These are phyloP conservation scores for Cladophialophora immunda DNA, from an alignment of 2,329 filamentous ascomycete species.

Conservation along the genomic window DNA sequence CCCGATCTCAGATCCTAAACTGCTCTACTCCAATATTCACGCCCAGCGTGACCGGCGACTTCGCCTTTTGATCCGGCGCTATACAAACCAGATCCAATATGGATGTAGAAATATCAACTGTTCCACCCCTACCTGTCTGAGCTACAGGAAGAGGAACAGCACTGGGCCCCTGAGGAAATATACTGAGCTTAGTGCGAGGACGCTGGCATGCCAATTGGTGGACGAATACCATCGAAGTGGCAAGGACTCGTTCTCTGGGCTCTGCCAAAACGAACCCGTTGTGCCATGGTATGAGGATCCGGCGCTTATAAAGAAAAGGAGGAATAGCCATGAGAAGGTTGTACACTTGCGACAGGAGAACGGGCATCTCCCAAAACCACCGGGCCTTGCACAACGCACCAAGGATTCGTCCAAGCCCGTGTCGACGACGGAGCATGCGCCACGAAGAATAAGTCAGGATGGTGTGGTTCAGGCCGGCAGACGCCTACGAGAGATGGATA, in stretches of 20 bases:
- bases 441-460: slow-evolving; percentile 24
- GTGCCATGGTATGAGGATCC: slow-evolving; percentile 41
- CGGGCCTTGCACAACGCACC: slow-evolving; percentile 5
- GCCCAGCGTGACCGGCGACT: slow-evolving; percentile 39
- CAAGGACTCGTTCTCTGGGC: slow-evolving; percentile 63
- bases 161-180: slow-evolving; percentile 78
- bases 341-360: slow-evolving; percentile 22
- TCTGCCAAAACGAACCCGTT: slow-evolving; percentile 39
- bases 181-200: slow-evolving; percentile 81
- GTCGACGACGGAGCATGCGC: slow-evolving; percentile 13
- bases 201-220: slow-evolving; percentile 80
- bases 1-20: slow-evolving; percentile 29
- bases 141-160: slow-evolving; percentile 73
- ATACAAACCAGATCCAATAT: slow-evolving; percentile 80
- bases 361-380: slow-evolving; percentile 14
- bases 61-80: slow-evolving; percentile 51
- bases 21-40: slow-evolving; percentile 30
- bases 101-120: slow-evolving; percentile 77
- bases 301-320: slow-evolving; percentile 28
- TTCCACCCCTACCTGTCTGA: slow-evolving; percentile 80
- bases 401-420: slow-evolving; percentile 19
- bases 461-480: slow-evolving; percentile 26
- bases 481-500: slow-evolving; percentile 20
- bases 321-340: slow-evolving; percentile 30
- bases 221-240: slow-evolving; percentile 60